A percentile compares a stretch with the other conserved stretches of the same genome.
phyloP scores from a whole-genome alignment of 257 asterid species.

The Schizonepeta tenuifolia region DNA sequence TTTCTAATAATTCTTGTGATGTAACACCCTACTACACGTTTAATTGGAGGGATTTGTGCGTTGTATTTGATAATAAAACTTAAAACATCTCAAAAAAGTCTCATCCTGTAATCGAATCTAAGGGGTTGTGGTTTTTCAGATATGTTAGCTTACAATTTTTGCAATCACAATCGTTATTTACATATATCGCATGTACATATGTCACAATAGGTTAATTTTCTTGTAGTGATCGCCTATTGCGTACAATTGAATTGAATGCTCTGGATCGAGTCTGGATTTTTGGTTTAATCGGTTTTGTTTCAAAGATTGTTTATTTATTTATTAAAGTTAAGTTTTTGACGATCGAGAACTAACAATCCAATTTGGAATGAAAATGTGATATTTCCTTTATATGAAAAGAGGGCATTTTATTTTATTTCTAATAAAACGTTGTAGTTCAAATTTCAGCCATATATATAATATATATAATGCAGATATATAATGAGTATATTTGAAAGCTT shows the following conservation, averaged over 20 bases:
- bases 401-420: neutral
- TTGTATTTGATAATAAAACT: neutral
- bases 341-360: neutral
- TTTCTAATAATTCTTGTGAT: neutral
- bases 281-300: neutral
- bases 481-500: neutral
- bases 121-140: neutral
- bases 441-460: neutral
- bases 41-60: neutral
- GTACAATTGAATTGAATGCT: too few species aligned
- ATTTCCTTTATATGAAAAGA: neutral
- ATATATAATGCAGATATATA: neutral
- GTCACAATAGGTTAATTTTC: too few species aligned
- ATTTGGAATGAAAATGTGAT: neutral
- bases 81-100: neutral
- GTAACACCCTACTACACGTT: neutral
- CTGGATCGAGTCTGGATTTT: too few species aligned
- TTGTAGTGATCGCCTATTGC: too few species aligned
- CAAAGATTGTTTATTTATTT: neutral
- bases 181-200: too few species aligned
- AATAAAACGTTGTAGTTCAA: neutral
- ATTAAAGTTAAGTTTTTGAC: neutral
- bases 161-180: too few species aligned
- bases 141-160: neutral
- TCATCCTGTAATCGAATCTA: neutral